These are phyloP conservation scores for Hordeum marinum DNA, from an alignment of 176 grass and related monocot species.

Conservation along the genomic window DNA sequence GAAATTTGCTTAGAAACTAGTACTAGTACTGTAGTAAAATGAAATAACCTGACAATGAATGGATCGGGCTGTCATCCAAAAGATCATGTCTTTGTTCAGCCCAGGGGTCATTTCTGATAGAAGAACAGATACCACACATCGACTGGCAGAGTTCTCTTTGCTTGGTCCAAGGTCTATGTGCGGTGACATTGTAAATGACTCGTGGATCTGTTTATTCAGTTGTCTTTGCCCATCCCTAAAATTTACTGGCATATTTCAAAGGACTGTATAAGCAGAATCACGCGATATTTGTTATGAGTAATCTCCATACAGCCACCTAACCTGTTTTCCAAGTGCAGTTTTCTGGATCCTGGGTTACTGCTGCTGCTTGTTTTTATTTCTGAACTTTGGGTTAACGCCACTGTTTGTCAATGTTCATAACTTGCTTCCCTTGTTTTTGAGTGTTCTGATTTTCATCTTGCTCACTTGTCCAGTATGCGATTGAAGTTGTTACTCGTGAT, in stretches of 20 bases:
- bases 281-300: neutral
- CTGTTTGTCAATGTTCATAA: neutral
- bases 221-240: neutral
- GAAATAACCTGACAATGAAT: neutral
- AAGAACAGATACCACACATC: neutral
- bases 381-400: neutral
- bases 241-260: neutral
- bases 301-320: neutral
- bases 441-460: neutral
- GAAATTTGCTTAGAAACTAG: neutral
- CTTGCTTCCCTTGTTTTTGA: neutral
- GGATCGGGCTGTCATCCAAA: neutral
- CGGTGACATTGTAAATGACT: neutral
- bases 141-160: neutral
- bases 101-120: neutral
- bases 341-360: neutral
- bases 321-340: neutral
- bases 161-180: neutral
- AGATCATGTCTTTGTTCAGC: neutral
- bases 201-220: neutral
- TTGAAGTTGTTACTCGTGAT: neutral
- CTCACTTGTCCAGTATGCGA: neutral
- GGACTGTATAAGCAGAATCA: neutral
- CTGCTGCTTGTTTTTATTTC: neutral
- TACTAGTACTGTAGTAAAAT: neutral